These are phyloP conservation scores for Chamaenerion angustifolium DNA, from an alignment of 345 rosid species.

Conservation along the genomic window DNA sequence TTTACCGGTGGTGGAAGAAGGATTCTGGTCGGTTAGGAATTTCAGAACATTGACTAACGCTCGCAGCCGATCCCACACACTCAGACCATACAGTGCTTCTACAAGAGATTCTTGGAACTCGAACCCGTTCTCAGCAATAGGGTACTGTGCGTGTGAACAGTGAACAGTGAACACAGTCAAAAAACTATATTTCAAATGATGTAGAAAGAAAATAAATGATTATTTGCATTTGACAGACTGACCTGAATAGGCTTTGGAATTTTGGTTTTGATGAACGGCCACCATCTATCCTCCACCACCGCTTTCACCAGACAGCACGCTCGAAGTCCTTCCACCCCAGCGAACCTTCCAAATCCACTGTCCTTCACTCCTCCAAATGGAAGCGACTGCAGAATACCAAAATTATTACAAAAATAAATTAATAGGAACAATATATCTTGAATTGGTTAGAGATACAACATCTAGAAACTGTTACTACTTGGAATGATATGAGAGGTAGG, in stretches of 20 bases:
- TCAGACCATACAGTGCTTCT: slow-evolving; percentile 73
- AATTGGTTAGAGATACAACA: no score
- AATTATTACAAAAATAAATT: background rate
- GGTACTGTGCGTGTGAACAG: slow-evolving; percentile 37
- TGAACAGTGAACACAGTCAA: background rate
- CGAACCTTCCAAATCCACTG: slow-evolving; percentile 95
- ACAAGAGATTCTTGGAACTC: slow-evolving; percentile 82
- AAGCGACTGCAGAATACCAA: slow-evolving; percentile 40
- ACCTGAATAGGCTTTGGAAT: slow-evolving; percentile 97
- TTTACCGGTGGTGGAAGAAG: slow-evolving; percentile 15
- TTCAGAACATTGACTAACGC: slow-evolving; percentile 65
- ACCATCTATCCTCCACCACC: slow-evolving; percentile 90
- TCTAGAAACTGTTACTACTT: background rate
- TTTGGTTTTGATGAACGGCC: slow-evolving; percentile 83
- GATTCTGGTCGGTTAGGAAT: slow-evolving; percentile 50
- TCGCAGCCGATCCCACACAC: slow-evolving; percentile 74
- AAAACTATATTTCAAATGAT: background rate
- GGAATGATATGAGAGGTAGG: no score
- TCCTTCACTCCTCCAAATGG: slow-evolving; percentile 96
- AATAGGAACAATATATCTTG: background rate
- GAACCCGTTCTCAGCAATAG: slow-evolving; percentile 71
- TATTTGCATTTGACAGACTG: slow-evolving; percentile 4
- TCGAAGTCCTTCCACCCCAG: slow-evolving; percentile 86
- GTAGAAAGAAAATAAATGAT: background rate
- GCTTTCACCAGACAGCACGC: slow-evolving; percentile 94